phyloP scores from a whole-genome alignment of 805 yeast genomes.

The Isabelozyma pseudorhagii region DNA sequence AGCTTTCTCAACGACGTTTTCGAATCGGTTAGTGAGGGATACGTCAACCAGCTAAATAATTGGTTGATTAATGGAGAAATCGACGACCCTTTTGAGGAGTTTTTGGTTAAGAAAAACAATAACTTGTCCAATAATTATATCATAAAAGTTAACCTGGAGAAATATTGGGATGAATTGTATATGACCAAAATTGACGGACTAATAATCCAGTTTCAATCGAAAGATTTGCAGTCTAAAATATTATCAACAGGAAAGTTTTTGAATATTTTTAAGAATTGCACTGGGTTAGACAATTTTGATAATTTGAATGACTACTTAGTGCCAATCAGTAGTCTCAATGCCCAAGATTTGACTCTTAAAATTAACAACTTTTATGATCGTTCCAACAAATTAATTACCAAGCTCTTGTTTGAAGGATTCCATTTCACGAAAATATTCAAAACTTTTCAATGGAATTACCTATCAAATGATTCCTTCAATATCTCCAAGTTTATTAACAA shows the following conservation, averaged over 20 bases:
- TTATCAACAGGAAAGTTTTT: conserved; percentile 82
- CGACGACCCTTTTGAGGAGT: conserved; percentile 79
- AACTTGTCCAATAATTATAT: conserved; percentile 12
- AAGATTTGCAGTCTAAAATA: conserved; percentile 58
- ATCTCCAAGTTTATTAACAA: conserved; percentile 52
- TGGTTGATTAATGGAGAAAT: conserved; percentile 79
- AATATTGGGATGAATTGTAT: conserved; percentile 73
- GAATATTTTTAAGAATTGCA: conserved; percentile 64
- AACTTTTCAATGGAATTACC: conserved; percentile 54
- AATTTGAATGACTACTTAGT: conserved; percentile 21
- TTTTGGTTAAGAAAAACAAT: conserved; percentile 55
- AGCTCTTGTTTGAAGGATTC: conserved; percentile 60
- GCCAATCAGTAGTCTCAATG: conserved; percentile 27
- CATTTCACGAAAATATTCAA: conserved; percentile 46
- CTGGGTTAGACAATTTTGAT: conserved; percentile 42
- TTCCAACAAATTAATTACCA: conserved; percentile 62
- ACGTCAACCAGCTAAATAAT: conserved; percentile 62
- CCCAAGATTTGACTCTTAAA: conserved; percentile 48
- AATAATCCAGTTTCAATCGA: conserved; percentile 57
- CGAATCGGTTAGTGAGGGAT: conserved; percentile 57
- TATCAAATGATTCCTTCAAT: conserved; percentile 50
- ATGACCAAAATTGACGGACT: conserved; percentile 72
- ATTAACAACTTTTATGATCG: conserved; percentile 60
- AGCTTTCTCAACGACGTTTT: conserved; percentile 53
- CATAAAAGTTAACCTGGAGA: conserved; percentile 45